Conservation (phyloP, 2,329 filamentous ascomycete species). For the Fusarium bactridioides region DNA sequence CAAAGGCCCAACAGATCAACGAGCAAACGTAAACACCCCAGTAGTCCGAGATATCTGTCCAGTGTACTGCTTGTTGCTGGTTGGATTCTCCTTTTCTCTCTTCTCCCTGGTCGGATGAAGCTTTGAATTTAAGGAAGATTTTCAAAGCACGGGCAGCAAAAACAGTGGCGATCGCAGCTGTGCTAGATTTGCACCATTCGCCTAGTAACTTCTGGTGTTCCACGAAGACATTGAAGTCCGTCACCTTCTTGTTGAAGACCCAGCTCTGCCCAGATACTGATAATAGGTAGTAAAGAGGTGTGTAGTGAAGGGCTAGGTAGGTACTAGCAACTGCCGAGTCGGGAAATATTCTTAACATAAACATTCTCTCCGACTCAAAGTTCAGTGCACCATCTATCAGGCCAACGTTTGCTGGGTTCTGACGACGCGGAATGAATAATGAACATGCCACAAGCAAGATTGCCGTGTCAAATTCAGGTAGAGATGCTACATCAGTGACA, state of each 20-base stretch:
- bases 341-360: slow-evolving; percentile 54
- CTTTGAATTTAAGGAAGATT: slow-evolving; percentile 50
- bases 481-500: slow-evolving; percentile 46
- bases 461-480: slow-evolving; percentile 50
- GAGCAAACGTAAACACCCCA: slow-evolving; percentile 66
- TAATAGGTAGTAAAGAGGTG: slow-evolving; percentile 65
- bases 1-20: slow-evolving; percentile 67
- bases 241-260: slow-evolving; percentile 64
- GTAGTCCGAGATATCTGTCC: slow-evolving; percentile 57
- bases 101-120: neutral
- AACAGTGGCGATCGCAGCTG: slow-evolving; percentile 54
- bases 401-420: slow-evolving; percentile 39
- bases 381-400: slow-evolving; percentile 35
- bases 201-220: slow-evolving; percentile 58
- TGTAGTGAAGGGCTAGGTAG: slow-evolving; percentile 65
- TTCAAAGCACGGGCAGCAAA: slow-evolving; percentile 62
- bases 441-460: slow-evolving; percentile 52
- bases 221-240: slow-evolving; percentile 52
- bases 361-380: slow-evolving; percentile 36
- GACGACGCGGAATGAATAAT: slow-evolving; percentile 49
- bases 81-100: slow-evolving; percentile 1
- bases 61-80: slow-evolving; percentile 20
- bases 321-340: slow-evolving; percentile 57
- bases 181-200: slow-evolving; percentile 55
- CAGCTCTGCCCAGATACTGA: slow-evolving; percentile 66